A percentile compares a stretch with the other conserved stretches of the same genome.
Conservation (phyloP, 1,284 basidiomycete genomes). For the Cutaneotrichosporon sp. region DNA sequence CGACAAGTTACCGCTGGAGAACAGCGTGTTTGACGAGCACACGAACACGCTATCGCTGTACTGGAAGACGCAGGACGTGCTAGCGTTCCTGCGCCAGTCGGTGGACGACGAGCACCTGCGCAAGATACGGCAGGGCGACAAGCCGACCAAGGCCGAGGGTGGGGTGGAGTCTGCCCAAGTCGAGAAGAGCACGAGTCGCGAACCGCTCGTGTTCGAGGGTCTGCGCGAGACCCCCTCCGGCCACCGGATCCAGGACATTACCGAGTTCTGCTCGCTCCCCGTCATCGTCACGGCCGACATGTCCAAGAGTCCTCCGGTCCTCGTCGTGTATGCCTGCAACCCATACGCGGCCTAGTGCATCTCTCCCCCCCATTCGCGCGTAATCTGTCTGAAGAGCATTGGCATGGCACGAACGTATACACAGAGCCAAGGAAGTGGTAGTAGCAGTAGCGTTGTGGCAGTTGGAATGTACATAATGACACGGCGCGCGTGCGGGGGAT, state of each 20-base stretch:
- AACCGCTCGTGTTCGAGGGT: conserved; percentile 69
- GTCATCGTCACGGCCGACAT: conserved; percentile 89
- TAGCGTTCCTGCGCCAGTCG: conserved; percentile 80
- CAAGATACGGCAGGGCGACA: conserved; percentile 83
- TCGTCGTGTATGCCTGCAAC: conserved; percentile 55
- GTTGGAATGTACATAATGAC: no score
- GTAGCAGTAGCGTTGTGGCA: no score
- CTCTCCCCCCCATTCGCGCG: neutral
- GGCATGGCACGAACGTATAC: neutral
- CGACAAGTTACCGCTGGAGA: conserved; percentile 98
- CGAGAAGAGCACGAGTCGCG: conserved; percentile 63
- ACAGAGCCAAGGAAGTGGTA: no score
- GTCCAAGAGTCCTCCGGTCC: conserved; percentile 88
- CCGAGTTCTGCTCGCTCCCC: conserved; percentile 80
- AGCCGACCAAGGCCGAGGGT: conserved; percentile 74
- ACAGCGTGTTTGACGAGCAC: conserved; percentile 91
- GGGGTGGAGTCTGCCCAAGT: conserved; percentile 62
- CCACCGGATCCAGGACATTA: conserved; percentile 88
- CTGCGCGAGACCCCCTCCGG: conserved; percentile 62
- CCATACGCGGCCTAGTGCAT: conserved; percentile 15
- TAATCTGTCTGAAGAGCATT: neutral
- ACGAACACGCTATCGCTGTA: conserved; percentile 62
- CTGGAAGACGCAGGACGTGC: conserved; percentile 86
- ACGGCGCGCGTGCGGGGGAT: no score
- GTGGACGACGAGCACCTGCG: conserved; percentile 89